Percentiles rank a stretch among this genome's conserved stretches.
phyloP scores from a whole-genome alignment of 108 stramenopile species.

The Skeletonema costatum region DNA sequence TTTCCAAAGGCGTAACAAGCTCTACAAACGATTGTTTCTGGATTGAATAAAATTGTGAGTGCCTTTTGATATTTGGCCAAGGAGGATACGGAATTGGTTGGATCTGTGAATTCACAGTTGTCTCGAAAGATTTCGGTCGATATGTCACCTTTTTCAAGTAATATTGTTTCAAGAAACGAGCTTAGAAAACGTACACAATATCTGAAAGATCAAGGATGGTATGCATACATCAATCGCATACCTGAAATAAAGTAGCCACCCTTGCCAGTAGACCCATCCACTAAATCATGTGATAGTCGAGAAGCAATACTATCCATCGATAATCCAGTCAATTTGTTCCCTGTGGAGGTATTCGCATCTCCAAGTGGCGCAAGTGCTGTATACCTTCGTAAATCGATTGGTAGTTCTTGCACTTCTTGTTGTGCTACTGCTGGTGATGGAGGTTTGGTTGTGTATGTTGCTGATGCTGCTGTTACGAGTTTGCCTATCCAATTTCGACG shows the following conservation, averaged over 20 bases:
- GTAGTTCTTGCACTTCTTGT: conserved; percentile 24
- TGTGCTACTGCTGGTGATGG: conserved; percentile 1
- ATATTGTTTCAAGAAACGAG: background rate
- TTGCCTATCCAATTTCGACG: conserved; percentile 13
- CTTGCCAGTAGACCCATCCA: conserved; percentile 31
- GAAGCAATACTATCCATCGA: conserved; percentile 45
- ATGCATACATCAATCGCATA: background rate
- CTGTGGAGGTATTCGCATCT: conserved; percentile 4
- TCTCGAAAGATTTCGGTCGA: conserved; percentile 55
- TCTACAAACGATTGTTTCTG: conserved; percentile 44
- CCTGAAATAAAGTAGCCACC: conserved; percentile 59
- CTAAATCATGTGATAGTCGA: conserved; percentile 45
- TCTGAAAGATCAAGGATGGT: no score
- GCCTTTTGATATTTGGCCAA: conserved; percentile 59
- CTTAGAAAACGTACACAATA: no score
- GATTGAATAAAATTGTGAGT: conserved; percentile 54
- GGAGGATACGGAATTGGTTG: conserved; percentile 56
- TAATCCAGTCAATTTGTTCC: conserved; percentile 29
- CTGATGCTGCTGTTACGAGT: background rate
- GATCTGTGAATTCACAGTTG: conserved; percentile 60
- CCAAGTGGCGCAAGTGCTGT: conserved; percentile 63
- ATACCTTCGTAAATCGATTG: conserved; percentile 35
- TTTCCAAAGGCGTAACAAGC: conserved; percentile 21
- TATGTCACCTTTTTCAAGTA: conserved; percentile 41
- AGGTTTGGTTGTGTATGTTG: background rate